Evolutionary conservation across 2,329 filamentous ascomycete species (phyloP), one percentile per base, ranked within the genome.

Genomic region (Aspergillus brasiliensis): DNA sequence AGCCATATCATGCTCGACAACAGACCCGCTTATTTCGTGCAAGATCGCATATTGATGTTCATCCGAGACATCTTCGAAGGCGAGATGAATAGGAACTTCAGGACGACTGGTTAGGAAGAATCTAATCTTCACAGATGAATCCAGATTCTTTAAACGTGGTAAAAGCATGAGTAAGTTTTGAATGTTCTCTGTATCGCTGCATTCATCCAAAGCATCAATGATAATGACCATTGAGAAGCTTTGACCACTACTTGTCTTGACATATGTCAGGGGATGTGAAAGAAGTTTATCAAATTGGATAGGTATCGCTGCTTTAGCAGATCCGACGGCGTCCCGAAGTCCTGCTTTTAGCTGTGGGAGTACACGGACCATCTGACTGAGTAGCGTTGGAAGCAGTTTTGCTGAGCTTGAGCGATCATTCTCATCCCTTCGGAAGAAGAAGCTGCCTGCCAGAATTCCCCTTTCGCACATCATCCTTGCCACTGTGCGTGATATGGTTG

Each of bases 351-450:
- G 37, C 3, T 56, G 49, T 8, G 77, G 75, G 11, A 75, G 57
- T 15, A 62, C 65, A 0, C 15, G n/a, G 0, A 75, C 72, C 40
- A 83, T 27, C 49, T 67, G 66, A 2, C 8, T 7, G 6, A 23
- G 21, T n/a, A 68, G 67, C 0, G 78, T 81, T 0, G 77, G 67
- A 25, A 82, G 73, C 42, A 83, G 70, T 53, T 66, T 70, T 4
- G 64, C 60, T 2, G 73, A 69, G 40, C 67, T 70, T 4, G 73
- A 71, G 19, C 76, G 72, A 60, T 81, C 76, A 3, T 65, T 66
- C 47, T 78, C 77, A 3, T 75, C 77, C 58, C 70, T 74, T 58
- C 78, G 79, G 67, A 82, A 83, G 67, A 81, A 81, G 64, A 82
- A 82, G 59, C 73, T 78, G 2, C 73, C 74, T 23, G 68, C 71